phyloP scores from a whole-genome alignment of 805 yeast species.

The Starmera caribaea region DNA sequence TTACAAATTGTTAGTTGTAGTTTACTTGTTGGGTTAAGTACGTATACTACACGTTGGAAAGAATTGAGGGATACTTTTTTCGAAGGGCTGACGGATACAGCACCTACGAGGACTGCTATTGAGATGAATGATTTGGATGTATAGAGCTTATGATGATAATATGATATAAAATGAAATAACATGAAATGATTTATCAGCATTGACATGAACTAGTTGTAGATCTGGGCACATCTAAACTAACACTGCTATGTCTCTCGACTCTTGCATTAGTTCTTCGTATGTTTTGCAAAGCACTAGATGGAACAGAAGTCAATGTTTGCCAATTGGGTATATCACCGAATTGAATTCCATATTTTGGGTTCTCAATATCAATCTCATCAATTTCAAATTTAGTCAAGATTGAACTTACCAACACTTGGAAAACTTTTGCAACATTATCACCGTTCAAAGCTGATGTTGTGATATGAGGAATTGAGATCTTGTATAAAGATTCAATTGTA shows the following conservation, averaged over 20 bases:
- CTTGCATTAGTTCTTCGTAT: too few species aligned
- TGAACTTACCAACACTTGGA: slow-evolving; percentile 27
- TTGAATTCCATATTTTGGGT: slow-evolving; percentile 36
- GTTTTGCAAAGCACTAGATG: neutral
- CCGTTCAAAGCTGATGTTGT: slow-evolving; percentile 33
- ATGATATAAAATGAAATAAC: neutral
- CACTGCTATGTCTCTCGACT: neutral
- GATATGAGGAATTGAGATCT: slow-evolving; percentile 25
- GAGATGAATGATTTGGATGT: slow-evolving; percentile 14
- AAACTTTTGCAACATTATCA: slow-evolving; percentile 30
- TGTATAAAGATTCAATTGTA: slow-evolving; percentile 16
- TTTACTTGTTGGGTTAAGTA: slow-evolving; percentile 69
- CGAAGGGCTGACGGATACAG: slow-evolving; percentile 61
- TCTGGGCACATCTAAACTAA: neutral
- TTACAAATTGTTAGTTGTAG: slow-evolving; percentile 61
- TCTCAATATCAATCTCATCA: slow-evolving; percentile 38
- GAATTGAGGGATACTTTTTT: slow-evolving; percentile 86
- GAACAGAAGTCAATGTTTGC: slow-evolving; percentile 12
- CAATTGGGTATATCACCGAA: slow-evolving; percentile 34
- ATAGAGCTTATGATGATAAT: neutral
- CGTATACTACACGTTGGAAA: slow-evolving; percentile 87
- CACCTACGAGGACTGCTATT: slow-evolving; percentile 6
- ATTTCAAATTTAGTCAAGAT: slow-evolving; percentile 37
- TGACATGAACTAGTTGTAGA: neutral
- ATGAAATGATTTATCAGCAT: too few species aligned